A percentile compares a stretch with the other conserved stretches of the same genome.
phyloP scores from a whole-genome alignment of 306 rosid genomes.

The Gillenia trifoliata region DNA sequence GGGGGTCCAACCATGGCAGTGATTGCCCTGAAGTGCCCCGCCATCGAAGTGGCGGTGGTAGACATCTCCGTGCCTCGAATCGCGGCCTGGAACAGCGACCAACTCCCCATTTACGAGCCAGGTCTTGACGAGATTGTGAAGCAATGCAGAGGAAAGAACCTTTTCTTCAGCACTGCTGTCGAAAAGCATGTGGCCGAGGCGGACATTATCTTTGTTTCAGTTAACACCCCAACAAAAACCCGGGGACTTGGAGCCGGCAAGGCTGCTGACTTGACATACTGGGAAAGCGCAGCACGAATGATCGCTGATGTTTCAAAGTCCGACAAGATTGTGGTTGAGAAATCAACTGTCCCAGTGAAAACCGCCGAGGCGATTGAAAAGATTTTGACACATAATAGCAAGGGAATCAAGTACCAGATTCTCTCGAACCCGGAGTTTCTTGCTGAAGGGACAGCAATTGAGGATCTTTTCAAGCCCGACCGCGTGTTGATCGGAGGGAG shows the following conservation, averaged over 20 bases:
- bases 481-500: conserved; percentile 77
- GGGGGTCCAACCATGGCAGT: conserved; percentile 94
- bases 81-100: conserved; percentile 74
- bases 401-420: conserved; percentile 53
- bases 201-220: conserved; percentile 70
- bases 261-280: conserved; percentile 78
- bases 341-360: conserved; percentile 81
- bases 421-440: conserved; percentile 85
- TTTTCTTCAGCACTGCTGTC: conserved; percentile 68
- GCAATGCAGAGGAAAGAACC: conserved; percentile 71
- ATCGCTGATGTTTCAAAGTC: conserved; percentile 62
- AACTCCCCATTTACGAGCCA: conserved; percentile 76
- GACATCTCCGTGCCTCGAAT: conserved; percentile 69
- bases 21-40: conserved; percentile 68
- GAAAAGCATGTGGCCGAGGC: conserved; percentile 68
- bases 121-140: conserved; percentile 70
- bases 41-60: conserved; percentile 67
- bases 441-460: conserved; percentile 80
- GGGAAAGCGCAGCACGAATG: conserved; percentile 88
- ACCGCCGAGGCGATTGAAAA: conserved; percentile 78
- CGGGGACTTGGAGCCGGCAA: conserved; percentile 78
- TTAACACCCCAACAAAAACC: conserved; percentile 74
- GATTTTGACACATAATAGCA: conserved; percentile 55
- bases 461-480: conserved; percentile 64
- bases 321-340: conserved; percentile 75